A percentile compares a stretch with the other conserved stretches of the same genome.
Evolutionary conservation across 352 stramenopile genomes (phyloP).

Genomic region (Blastocystis sp.): DNA sequence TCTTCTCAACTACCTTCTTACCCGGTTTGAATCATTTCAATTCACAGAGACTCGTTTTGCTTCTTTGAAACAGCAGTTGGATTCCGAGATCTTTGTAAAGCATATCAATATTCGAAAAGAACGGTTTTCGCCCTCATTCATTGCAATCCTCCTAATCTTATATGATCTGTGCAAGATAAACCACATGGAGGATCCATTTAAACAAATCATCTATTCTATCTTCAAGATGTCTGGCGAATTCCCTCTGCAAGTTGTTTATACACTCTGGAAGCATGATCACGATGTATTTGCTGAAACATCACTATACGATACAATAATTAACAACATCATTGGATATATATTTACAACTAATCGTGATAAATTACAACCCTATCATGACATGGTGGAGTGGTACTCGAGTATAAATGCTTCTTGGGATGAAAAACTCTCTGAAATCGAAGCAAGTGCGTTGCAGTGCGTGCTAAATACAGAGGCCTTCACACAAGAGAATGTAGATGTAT

Average conservation of each 20-base stretch:
- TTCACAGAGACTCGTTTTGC: background rate
- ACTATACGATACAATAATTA: background rate
- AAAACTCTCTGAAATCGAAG: slow-evolving; percentile 7
- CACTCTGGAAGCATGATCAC: background rate
- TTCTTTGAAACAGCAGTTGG: background rate
- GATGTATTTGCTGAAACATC: background rate
- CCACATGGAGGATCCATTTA: slow-evolving; percentile 10
- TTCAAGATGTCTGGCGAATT: slow-evolving; percentile 11
- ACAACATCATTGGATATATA: slow-evolving; percentile 28
- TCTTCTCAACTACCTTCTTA: slow-evolving; percentile 11
- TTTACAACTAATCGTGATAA: background rate
- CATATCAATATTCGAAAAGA: background rate
- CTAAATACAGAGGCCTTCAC: slow-evolving; percentile 1
- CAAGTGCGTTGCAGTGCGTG: background rate
- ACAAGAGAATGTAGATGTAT: background rate
- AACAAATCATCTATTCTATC: background rate
- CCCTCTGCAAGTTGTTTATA: background rate
- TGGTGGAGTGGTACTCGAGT: background rate
- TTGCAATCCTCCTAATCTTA: slow-evolving; percentile 20
- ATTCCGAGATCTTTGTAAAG: background rate
- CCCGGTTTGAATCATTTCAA: background rate
- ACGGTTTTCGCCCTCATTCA: slow-evolving; percentile 17
- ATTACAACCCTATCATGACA: background rate
- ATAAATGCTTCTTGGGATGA: background rate
- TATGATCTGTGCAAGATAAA: slow-evolving; percentile 36